Base-by-base conservation (phyloP, 306 rosid genomes). In the Dicorynia guianensis region DNA sequence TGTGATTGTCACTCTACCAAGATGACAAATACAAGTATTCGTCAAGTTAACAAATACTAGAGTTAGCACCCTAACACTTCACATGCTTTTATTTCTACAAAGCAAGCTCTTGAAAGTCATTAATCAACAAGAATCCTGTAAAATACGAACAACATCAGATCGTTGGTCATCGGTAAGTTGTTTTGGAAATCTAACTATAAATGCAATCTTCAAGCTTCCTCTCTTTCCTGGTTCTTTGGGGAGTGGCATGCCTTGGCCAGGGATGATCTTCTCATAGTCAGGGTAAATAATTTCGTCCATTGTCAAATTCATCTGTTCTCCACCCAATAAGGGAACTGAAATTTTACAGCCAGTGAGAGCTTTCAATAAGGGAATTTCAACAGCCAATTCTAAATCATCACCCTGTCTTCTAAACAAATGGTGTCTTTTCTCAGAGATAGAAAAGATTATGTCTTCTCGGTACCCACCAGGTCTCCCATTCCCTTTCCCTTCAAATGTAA, bases 401-500 rank as follows among this genome's bases (percentile, higher is more conserved):
- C 92, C 97, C 52, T 86, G 91, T 87, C 93, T 89, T 81, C 72
- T 81, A 38, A 87, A 90, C 49, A 83, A 68, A 0, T 72, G 68
- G 79, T 95, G 97, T 15, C 71, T 73, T 56, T 87, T 96, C 77
- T 96, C 93, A 3, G 81, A 69, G 15, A 96, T 79, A 46, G 78
- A 46, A 67, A 87, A 86, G 46, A 79, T 40, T 34, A 90, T 61
- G 76, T 89, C 99, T 1, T 88, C 96, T 46, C 83, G 74, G 71
- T 49, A 74, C 17, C 56, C 50, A 17, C 89, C 89, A 0, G 79
- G 78, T 38, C 69, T 86, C 67, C 81, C 93, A 19, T 82, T 89
- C 44, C 93, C 97, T 84, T 79, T 85, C 54, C 97, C 97, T 85
- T 85, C 90, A 11, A 92, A 96, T 84, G 82, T 92, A 33, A 96